Percentiles rank a stretch among this genome's conserved stretches.
phyloP scores from a whole-genome alignment of 108 stramenopile genomes.

The Parietichytrium sp. region DNA sequence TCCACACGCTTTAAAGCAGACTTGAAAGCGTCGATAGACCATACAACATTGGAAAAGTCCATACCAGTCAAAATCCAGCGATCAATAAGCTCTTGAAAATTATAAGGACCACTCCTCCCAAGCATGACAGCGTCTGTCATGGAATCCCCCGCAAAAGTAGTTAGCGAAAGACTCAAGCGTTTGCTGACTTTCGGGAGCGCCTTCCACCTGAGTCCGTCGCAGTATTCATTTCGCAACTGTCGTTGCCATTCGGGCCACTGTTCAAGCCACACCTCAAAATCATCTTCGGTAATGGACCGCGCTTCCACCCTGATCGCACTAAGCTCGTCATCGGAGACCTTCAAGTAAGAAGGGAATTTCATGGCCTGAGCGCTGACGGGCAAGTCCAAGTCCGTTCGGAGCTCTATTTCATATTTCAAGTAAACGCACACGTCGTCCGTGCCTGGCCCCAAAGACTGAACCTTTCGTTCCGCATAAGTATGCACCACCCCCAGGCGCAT shows the following conservation, averaged over 20 bases:
- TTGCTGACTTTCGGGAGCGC: background rate
- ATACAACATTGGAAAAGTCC: slow-evolving; percentile 10
- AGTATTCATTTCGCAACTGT: background rate
- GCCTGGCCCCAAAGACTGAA: background rate
- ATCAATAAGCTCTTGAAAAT: background rate
- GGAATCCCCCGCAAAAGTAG: slow-evolving; percentile 2
- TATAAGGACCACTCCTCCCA: background rate
- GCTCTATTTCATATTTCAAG: background rate
- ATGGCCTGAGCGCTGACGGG: background rate
- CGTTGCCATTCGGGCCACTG: slow-evolving; percentile 34
- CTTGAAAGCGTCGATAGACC: background rate
- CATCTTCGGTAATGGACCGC: background rate
- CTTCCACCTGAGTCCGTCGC: background rate
- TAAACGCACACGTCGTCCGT: slow-evolving; percentile 22
- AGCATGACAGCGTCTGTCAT: slow-evolving; percentile 4
- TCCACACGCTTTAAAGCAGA: background rate
- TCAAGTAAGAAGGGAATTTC: background rate
- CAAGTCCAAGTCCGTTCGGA: background rate
- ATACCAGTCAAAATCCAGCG: slow-evolving; percentile 27
- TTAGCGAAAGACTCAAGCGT: background rate
- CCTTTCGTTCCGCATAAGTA: background rate
- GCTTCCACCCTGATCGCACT: background rate
- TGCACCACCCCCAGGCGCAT: slow-evolving; percentile 26
- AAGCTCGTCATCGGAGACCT: background rate
- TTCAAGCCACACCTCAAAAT: background rate